Conservation (phyloP, 2,329 filamentous ascomycete species). For the Nakataea oryzae region DNA sequence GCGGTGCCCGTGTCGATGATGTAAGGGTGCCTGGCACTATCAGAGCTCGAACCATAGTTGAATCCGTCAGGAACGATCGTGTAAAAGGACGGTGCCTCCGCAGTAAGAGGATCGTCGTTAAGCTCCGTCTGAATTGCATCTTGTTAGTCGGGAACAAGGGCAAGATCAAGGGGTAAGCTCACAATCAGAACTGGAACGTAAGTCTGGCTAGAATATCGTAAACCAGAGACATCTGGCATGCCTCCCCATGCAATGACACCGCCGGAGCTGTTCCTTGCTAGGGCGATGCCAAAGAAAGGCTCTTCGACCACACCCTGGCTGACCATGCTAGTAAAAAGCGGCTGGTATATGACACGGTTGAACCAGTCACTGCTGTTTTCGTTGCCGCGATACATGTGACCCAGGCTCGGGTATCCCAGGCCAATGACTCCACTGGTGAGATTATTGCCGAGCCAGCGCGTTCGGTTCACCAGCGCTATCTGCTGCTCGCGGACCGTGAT, state of each 20-base stretch:
- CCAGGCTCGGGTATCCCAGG: slow-evolving; percentile 38
- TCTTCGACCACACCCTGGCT: slow-evolving; percentile 30
- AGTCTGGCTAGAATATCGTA: slow-evolving; percentile 16
- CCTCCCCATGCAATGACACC: slow-evolving; percentile 38
- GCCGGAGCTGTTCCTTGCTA: slow-evolving; percentile 32
- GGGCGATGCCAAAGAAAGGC: slow-evolving; percentile 36
- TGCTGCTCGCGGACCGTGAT: slow-evolving; percentile 33
- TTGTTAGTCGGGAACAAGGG: slow-evolving; percentile 2
- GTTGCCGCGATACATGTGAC: slow-evolving; percentile 29
- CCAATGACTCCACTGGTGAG: slow-evolving; percentile 39
- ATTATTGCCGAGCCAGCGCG: slow-evolving; percentile 41
- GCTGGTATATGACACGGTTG: slow-evolving; percentile 24
- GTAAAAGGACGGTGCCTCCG: slow-evolving; percentile 39
- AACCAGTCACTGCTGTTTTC: neutral
- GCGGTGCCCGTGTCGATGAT: slow-evolving; percentile 43
- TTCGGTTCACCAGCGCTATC: slow-evolving; percentile 36
- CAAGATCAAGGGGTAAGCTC: slow-evolving; percentile 11
- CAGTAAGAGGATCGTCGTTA: slow-evolving; percentile 19
- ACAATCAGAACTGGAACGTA: slow-evolving; percentile 34
- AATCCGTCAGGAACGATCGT: slow-evolving; percentile 40
- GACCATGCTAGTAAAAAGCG: slow-evolving; percentile 37
- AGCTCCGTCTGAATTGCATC: slow-evolving; percentile 29
- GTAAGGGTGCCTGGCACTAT: slow-evolving; percentile 32
- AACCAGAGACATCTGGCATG: slow-evolving; percentile 24
- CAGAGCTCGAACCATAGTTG: slow-evolving; percentile 28